Base-by-base conservation (phyloP, 2,329 filamentous ascomycete species). In the Cladophialophora bantiana region DNA sequence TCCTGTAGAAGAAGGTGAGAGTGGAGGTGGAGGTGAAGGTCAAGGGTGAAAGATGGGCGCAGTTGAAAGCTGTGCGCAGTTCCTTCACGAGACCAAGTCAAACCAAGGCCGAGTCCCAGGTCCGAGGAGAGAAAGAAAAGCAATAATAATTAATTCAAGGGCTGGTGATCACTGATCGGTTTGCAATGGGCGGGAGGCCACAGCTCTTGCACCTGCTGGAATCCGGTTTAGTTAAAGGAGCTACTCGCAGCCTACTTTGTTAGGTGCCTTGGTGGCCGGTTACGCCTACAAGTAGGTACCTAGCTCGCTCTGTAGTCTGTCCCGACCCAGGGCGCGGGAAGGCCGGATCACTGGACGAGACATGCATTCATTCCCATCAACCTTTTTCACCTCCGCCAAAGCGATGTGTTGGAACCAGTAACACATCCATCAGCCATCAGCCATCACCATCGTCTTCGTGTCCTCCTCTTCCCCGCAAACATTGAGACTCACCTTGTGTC, bases 161-260 rank as follows among this genome's bases (percentile, higher is more conserved):
- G 45, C 45, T 50, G 45, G 45, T 20, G 7, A 26, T 9, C 7
- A 50, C 26, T 26, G 26, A 26, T 26, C 26, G 18, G 9, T 2
- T 26, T 26, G 45, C 18, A 50, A 9, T 50, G 45, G 40, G 40
- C 40, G 40, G 40, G 1, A 42, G 40, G 20, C 18, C 12, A 7
- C 18, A 26, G 20, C 9, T 5, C 45, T 50, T 26, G 20, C 45
- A 50, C 45, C 45, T 50, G 18, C 45, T 9, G 18, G 26, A 50
- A 50, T 50, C 45, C 45, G 45, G 45, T 50, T 50, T 50, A 50
- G 45, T 50, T 50, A 50, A 50, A 50, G 45, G 26, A 50, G 45
- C 45, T 50, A 50, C 45, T 26, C 18, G 18, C 15, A 15, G 15
- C 26, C 45, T 20, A 26, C 18, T 45, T 45, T 20, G 18, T 4